Conservation (phyloP, 1,284 basidiomycete species). For the Wolfiporia cocos region DNA sequence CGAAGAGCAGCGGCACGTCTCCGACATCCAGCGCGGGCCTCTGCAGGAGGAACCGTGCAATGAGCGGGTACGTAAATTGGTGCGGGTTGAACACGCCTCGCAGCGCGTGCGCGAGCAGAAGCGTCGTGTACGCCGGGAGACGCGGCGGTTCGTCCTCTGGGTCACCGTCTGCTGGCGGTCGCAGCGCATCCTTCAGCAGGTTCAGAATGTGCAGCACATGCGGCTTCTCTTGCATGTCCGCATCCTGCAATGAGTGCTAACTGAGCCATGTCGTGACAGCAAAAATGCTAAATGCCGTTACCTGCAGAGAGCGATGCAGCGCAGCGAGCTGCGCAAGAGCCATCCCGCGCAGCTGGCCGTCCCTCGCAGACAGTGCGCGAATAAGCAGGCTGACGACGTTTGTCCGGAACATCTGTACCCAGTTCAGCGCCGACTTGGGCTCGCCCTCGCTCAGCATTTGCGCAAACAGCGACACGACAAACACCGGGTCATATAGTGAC, state of each 20-base stretch:
- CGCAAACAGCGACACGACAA: constrained; percentile 65
- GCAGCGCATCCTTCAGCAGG: constrained; percentile 55
- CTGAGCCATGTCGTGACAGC: not conserved
- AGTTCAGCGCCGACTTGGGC: constrained; percentile 60
- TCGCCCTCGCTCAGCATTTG: constrained; percentile 54
- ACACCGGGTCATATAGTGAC: constrained; percentile 76
- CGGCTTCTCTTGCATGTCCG: constrained; percentile 75
- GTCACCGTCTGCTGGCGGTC: constrained; percentile 26
- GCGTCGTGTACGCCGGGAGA: constrained; percentile 71
- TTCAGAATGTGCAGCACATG: constrained; percentile 76
- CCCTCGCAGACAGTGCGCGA: constrained; percentile 67
- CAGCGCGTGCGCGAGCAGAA: constrained; percentile 79
- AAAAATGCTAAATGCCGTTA: constrained; percentile 24
- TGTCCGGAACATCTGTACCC: constrained; percentile 83
- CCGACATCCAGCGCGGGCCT: constrained; percentile 66
- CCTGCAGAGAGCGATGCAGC: constrained; percentile 52
- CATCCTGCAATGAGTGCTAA: constrained; percentile 31
- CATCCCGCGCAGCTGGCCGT: constrained; percentile 51
- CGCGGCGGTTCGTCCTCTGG: constrained; percentile 31
- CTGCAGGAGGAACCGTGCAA: constrained; percentile 80
- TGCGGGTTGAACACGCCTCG: constrained; percentile 75
- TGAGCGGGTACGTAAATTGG: constrained; percentile 75
- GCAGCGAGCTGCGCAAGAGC: constrained; percentile 48
- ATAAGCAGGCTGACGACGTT: constrained; percentile 77
- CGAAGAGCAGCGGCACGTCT: constrained; percentile 84